These are phyloP conservation scores for Aspergillus uvarum DNA, from an alignment of 2,329 filamentous ascomycete species.

Conservation along the genomic window DNA sequence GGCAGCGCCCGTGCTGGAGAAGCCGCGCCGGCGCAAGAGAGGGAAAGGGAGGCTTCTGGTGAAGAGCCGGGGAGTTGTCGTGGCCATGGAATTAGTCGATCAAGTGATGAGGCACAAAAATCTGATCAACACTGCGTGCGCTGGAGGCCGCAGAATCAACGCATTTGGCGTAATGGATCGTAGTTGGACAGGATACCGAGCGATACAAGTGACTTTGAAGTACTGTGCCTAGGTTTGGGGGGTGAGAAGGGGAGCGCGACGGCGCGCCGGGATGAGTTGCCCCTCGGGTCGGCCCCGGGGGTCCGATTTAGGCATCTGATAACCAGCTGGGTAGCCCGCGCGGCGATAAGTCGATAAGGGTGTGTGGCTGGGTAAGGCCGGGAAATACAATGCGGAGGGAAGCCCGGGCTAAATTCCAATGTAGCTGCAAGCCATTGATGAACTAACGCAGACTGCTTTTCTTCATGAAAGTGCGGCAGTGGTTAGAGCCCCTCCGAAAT, in stretches of 20 bases:
- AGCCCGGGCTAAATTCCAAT: no score
- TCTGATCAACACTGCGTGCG: no score
- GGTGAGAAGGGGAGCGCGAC: no score
- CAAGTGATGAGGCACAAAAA: no score
- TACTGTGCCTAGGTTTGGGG: no score
- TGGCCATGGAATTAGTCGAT: constrained; percentile 13
- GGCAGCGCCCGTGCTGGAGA: constrained; percentile 44
- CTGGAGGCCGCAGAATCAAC: no score
- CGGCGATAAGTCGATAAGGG: neutral
- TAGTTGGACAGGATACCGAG: neutral
- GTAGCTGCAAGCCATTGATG: no score
- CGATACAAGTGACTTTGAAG: no score
- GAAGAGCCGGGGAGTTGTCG: constrained; percentile 13
- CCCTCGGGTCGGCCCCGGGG: constrained; percentile 5
- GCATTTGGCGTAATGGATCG: neutral
- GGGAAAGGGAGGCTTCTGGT: constrained; percentile 13
- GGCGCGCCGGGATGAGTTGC: neutral
- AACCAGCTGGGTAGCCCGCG: neutral
- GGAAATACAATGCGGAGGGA: no score
- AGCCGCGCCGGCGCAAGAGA: constrained; percentile 29
- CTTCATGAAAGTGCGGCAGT: no score
- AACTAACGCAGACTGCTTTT: no score
- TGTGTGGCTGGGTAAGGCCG: neutral
- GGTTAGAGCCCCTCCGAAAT: no score
- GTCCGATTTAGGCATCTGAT: constrained; percentile 12